Conservation (phyloP, 331 rosid genomes). For the Cydonia oblonga region DNA sequence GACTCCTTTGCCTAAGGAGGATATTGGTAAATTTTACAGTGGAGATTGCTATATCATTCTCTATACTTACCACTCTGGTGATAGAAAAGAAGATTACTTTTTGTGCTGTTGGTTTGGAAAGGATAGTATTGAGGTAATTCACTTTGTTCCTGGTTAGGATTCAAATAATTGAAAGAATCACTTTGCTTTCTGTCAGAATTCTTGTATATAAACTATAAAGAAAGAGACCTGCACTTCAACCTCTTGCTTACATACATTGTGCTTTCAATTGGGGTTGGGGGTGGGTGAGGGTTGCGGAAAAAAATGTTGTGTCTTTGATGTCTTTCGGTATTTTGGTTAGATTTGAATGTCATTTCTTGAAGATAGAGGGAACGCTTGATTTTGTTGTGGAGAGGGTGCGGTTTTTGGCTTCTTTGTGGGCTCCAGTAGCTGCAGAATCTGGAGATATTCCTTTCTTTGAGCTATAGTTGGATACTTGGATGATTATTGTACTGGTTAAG, state of each 20-base stretch:
- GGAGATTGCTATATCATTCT: slow-evolving; percentile 93
- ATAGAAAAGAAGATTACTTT: slow-evolving; percentile 88
- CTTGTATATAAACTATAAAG: neutral
- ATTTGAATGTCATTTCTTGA: neutral
- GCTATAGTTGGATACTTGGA: neutral
- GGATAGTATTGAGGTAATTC: slow-evolving; percentile 71
- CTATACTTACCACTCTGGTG: slow-evolving; percentile 84
- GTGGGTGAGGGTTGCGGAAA: neutral
- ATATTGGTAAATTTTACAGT: slow-evolving; percentile 71
- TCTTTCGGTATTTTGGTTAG: neutral
- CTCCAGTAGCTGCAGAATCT: neutral
- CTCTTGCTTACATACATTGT: neutral
- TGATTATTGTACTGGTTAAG: neutral
- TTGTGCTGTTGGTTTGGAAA: slow-evolving; percentile 92
- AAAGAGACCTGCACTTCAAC: neutral
- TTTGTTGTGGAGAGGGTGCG: neutral
- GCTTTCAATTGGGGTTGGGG: neutral
- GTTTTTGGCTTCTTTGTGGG: neutral
- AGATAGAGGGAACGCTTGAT: neutral
- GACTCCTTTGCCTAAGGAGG: slow-evolving; percentile 65
- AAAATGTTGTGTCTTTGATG: neutral
- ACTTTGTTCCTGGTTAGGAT: slow-evolving; percentile 12
- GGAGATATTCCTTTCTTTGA: neutral
- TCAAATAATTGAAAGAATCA: slow-evolving; percentile 6
- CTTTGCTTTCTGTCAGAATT: neutral